Evolutionary conservation across 2,329 filamentous ascomycete species (phyloP).

Genomic region (Pyrenochaeta sp.): DNA sequence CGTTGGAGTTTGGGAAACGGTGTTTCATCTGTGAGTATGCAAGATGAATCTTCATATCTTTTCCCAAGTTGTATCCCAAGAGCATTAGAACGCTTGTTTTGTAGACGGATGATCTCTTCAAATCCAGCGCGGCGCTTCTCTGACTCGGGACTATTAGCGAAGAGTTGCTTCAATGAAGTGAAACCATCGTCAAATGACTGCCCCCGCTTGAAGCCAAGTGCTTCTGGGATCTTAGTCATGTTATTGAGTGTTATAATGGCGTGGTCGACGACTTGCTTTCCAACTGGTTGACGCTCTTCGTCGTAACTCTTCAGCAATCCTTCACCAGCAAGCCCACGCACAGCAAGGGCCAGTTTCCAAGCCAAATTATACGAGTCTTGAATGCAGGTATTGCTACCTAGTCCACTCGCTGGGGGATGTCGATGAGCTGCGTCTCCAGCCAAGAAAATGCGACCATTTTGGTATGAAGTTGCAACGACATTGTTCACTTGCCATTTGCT

Average conservation of each 20-base stretch:
- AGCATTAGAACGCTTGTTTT: not conserved
- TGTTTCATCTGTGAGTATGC: not conserved
- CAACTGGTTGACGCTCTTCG: slow-evolving; percentile 7
- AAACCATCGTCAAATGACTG: too few species aligned
- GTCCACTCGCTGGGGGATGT: slow-evolving; percentile 66
- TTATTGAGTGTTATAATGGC: slow-evolving; percentile 7
- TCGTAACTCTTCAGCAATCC: slow-evolving; percentile 3
- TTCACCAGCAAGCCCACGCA: slow-evolving; percentile 3
- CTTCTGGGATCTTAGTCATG: not conserved
- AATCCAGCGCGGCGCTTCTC: not conserved
- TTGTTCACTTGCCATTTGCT: not conserved
- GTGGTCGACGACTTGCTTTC: slow-evolving; percentile 7
- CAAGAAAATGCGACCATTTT: not conserved
- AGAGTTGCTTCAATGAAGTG: too few species aligned
- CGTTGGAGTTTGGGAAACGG: not conserved
- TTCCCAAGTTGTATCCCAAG: not conserved
- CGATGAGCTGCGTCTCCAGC: slow-evolving; percentile 42
- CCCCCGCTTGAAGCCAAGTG: not conserved
- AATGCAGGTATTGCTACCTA: slow-evolving; percentile 74
- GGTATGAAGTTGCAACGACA: not conserved
- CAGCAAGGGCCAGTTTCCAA: slow-evolving; percentile 55
- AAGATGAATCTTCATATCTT: not conserved
- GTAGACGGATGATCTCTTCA: not conserved
- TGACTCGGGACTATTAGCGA: too few species aligned
- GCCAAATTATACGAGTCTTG: slow-evolving; percentile 66